Conservation (phyloP, 306 rosid species). For the Adenanthera pavonina region DNA sequence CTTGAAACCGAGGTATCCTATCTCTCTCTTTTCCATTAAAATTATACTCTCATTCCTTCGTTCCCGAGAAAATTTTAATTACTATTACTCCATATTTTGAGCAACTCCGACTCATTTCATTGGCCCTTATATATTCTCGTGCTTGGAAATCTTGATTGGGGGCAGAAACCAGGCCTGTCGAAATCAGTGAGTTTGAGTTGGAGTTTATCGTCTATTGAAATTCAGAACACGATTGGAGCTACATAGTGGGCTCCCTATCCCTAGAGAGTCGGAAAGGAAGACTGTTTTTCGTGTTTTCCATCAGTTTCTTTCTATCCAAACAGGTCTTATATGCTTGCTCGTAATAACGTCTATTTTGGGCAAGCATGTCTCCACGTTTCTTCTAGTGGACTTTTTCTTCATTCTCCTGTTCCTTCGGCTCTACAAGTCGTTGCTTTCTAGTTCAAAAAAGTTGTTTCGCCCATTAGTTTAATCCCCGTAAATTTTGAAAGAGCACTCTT, state of each 20-base stretch:
- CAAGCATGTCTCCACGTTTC: conserved; percentile 38
- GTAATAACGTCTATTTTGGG: conserved; percentile 37
- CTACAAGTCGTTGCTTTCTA: conserved; percentile 37
- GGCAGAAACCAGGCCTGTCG: neutral
- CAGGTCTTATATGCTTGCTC: conserved; percentile 22
- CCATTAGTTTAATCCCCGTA: conserved; percentile 34
- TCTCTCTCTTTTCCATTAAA: neutral
- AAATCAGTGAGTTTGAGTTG: conserved; percentile 12
- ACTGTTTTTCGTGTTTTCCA: neutral
- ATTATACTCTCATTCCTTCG: neutral
- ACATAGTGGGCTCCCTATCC: neutral
- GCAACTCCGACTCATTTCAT: conserved; percentile 10
- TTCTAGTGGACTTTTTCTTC: conserved; percentile 1
- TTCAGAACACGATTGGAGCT: neutral
- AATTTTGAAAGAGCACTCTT: conserved; percentile 27
- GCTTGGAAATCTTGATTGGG: conserved; percentile 19
- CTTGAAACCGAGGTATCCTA: conserved; percentile 74
- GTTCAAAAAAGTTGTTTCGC: neutral
- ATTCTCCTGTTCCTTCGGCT: conserved; percentile 28
- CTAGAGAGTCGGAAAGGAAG: neutral
- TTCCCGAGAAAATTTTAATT: conserved; percentile 20
- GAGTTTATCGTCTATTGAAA: conserved; percentile 4
- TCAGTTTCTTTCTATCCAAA: conserved; percentile 27
- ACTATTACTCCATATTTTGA: neutral
- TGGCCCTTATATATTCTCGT: conserved; percentile 19